These are phyloP conservation scores for Fusarium cicatricum DNA, from an alignment of 2,329 filamentous ascomycete species.

Conservation along the genomic window DNA sequence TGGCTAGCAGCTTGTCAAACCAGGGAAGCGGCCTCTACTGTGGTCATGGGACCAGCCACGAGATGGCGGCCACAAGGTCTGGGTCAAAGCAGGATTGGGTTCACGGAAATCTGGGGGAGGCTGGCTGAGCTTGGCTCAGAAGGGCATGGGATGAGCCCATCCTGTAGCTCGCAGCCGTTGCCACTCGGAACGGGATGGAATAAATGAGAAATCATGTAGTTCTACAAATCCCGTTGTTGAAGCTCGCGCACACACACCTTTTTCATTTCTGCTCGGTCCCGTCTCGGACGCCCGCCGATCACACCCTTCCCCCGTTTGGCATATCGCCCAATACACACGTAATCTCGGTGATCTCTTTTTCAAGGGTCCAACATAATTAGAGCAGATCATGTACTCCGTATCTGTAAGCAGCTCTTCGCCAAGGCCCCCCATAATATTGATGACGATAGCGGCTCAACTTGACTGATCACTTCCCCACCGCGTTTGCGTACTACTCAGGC, in stretches of 20 bases:
- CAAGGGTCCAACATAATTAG: slow-evolving; percentile 14
- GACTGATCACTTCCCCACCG: slow-evolving; percentile 33
- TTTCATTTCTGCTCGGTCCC: neutral
- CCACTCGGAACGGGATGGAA: slow-evolving; percentile 5
- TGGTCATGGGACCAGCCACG: slow-evolving; percentile 28
- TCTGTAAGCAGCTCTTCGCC: slow-evolving; percentile 2
- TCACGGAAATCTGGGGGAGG: slow-evolving; percentile 21
- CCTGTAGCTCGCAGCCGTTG: neutral
- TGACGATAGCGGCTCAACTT: slow-evolving; percentile 16
- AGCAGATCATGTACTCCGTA: neutral
- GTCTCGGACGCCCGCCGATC: slow-evolving; percentile 10
- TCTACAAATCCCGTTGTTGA: slow-evolving; percentile 1
- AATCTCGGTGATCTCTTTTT: slow-evolving; percentile 29
- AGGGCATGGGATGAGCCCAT: neutral
- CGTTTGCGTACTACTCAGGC: slow-evolving; percentile 18
- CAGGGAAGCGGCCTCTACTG: neutral
- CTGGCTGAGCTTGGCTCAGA: slow-evolving; percentile 5
- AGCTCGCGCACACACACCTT: neutral
- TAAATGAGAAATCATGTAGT: slow-evolving; percentile 19
- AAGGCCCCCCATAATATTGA: slow-evolving; percentile 8
- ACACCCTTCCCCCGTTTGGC: slow-evolving; percentile 26
- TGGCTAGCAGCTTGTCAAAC: slow-evolving; percentile 10
- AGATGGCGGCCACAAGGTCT: slow-evolving; percentile 13
- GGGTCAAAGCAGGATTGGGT: slow-evolving; percentile 27
- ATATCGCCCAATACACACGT: slow-evolving; percentile 15